Evolutionary conservation across 2,329 filamentous ascomycete genomes (phyloP), one percentile per base, ranked within the genome.

Genomic region (Blastomyces silverae): DNA sequence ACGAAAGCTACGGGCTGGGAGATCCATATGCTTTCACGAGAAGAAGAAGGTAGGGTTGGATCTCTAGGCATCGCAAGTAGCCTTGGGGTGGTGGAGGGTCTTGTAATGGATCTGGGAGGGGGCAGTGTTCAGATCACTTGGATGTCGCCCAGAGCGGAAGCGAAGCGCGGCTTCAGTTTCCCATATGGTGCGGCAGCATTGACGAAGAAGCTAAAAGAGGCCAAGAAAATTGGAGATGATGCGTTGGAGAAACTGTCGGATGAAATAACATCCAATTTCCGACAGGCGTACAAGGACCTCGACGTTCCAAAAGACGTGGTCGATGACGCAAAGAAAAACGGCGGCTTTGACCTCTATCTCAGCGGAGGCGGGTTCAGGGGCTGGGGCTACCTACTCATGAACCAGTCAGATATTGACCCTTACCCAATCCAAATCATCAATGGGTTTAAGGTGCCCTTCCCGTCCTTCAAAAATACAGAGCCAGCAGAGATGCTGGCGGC

Each of bases 351-450:
- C 44, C 80, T 96, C 10, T 96, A 92, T 74, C 86, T 97, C 65
- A 96, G 90, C 67, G 92, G 92, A 55, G 92, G 92, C 31, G 92
- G 92, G 0, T 96, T 96, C 73, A 83, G 92, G 46, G 92, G 92
- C 20, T 96, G 95, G 81, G 92, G 92, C 7, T 95, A 91, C 75
- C 87, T 96, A 72, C 82, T 96, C 62, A 92, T 96, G 89, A 87
- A 89, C 73, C 84, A 85, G 69, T 89, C 93, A 71, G 77, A 80
- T 6, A 84, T 91, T 55, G 80, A 83, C 63, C 91, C 91, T 0
- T 97, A 96, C 74, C 92, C 92, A 0, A 89, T 96, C 34, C 85
- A 91, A 0, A 87, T 89, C 25, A 88, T 94, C 74, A 92, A 92
- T 67, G 88, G 89, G 1, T 96, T 94, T 76, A 84, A 81, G 10